Evolutionary conservation across 129 eudicot species (phyloP).

Genomic region (Cynara cardunculus): DNA sequence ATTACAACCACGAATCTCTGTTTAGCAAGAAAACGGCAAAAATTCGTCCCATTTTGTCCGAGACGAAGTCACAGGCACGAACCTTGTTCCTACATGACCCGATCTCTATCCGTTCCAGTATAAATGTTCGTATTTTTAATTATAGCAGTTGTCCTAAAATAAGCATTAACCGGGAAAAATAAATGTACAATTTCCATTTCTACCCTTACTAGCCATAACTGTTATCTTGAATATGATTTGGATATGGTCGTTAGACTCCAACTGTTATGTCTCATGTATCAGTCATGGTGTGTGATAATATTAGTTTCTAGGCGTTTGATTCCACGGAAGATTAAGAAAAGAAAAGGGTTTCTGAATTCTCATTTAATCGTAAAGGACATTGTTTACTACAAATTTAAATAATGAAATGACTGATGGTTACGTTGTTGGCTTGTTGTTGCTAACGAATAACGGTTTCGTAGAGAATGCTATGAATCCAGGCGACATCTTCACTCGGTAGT

Average conservation of each 20-base stretch:
- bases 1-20: not conserved
- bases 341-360: not conserved
- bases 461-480: not conserved
- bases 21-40: slow-evolving; percentile 5
- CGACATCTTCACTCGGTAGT: not conserved
- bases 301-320: not conserved
- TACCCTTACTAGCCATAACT: not conserved
- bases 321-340: not conserved
- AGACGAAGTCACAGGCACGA: no score
- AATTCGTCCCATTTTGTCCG: slow-evolving; percentile 2
- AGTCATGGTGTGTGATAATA: not conserved
- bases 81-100: no score
- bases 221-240: not conserved
- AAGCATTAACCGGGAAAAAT: not conserved
- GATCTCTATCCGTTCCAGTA: not conserved
- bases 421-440: not conserved
- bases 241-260: not conserved
- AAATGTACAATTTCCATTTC: not conserved
- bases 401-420: not conserved
- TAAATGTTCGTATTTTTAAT: not conserved
- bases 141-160: not conserved
- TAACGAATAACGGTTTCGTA: not conserved
- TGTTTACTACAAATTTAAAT: not conserved
- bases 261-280: not conserved
- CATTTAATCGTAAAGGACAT: not conserved